Percentiles rank a stretch among this genome's conserved stretches.
Conservation (phyloP, 2,329 filamentous ascomycete genomes). For the Botryotinia convoluta region DNA sequence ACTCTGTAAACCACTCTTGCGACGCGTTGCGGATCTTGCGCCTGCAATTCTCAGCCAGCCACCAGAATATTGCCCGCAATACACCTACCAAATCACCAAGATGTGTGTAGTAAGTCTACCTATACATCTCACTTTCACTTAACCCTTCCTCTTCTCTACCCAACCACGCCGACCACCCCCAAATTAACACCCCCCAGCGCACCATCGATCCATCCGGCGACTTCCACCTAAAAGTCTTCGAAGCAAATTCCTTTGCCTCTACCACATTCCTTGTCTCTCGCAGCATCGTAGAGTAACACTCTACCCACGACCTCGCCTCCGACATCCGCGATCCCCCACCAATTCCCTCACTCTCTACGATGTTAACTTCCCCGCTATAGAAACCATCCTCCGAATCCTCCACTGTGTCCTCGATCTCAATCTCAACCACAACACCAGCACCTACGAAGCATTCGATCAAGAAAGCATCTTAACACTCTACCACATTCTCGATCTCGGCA, state of each 20-base stretch:
- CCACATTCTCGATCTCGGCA: neutral
- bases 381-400: neutral
- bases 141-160: too few species aligned
- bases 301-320: neutral
- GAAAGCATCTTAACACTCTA: neutral
- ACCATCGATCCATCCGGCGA: neutral
- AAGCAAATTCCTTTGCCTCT: neutral
- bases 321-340: neutral
- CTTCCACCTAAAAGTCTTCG: neutral
- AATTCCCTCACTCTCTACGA: neutral
- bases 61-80: neutral
- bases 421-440: neutral
- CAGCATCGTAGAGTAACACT: accelerated
- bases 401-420: neutral
- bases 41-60: too few species aligned
- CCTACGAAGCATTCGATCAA: neutral
- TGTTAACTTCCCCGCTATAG: neutral
- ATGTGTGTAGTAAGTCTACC: neutral
- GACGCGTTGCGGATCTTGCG: neutral
- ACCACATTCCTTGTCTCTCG: neutral
- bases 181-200: neutral
- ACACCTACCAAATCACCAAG: neutral
- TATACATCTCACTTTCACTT: neutral
- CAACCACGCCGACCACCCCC: too few species aligned
- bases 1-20: too few species aligned